phyloP scores from a whole-genome alignment of 768 basidiomycete genomes.

The Panaeolus cyanescens region DNA sequence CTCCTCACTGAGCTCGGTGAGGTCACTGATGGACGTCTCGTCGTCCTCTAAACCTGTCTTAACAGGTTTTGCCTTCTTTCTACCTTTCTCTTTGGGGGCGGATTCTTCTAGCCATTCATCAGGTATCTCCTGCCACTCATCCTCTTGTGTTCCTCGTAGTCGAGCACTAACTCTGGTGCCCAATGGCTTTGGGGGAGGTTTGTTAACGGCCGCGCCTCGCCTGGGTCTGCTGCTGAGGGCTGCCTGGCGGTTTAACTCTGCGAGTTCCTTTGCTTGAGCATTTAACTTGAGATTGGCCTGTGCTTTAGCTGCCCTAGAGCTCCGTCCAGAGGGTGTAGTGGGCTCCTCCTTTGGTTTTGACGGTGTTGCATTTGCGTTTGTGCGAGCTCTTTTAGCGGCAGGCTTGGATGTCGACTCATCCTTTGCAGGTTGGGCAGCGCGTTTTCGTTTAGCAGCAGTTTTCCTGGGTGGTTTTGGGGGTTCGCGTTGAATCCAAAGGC shows the following conservation, averaged over 20 bases:
- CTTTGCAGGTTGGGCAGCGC: constrained; percentile 17
- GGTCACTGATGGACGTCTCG: constrained; percentile 64
- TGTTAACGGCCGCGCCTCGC: constrained; percentile 10
- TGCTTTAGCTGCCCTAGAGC: constrained; percentile 66
- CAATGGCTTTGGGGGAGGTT: constrained; percentile 30
- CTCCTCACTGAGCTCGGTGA: constrained; percentile 73
- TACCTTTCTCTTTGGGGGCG: neutral
- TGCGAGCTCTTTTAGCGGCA: constrained; percentile 9
- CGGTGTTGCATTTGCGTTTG: constrained; percentile 4
- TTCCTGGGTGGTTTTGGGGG: constrained; percentile 46
- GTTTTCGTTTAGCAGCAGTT: constrained; percentile 41
- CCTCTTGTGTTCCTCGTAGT: constrained; percentile 56
- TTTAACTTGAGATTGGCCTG: constrained; percentile 72
- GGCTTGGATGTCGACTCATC: constrained; percentile 12
- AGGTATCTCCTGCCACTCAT: constrained; percentile 81
- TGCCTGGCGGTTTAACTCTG: constrained; percentile 59
- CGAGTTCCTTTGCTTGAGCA: constrained; percentile 68
- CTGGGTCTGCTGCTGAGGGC: constrained; percentile 18
- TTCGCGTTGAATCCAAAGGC: constrained; percentile 85
- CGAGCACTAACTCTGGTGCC: constrained; percentile 72
- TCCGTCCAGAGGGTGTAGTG: constrained; percentile 33
- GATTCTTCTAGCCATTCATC: constrained; percentile 64
- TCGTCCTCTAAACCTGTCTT: constrained; percentile 68
- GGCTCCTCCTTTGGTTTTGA: constrained; percentile 13
- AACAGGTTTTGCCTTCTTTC: constrained; percentile 14